phyloP scores from a whole-genome alignment of 179 eudicot genomes.

The Actinidia arguta region DNA sequence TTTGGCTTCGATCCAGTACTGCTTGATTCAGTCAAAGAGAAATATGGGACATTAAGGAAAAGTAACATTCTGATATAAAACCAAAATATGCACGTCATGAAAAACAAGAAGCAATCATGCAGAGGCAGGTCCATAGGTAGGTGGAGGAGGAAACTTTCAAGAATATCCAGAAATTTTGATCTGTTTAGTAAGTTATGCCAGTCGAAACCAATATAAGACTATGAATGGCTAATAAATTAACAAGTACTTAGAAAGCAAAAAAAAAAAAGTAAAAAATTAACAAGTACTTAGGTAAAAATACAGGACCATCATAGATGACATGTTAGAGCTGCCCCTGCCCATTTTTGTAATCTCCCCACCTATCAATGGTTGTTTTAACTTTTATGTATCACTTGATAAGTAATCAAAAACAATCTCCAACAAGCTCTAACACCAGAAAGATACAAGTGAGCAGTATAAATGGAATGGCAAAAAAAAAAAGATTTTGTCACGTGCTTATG shows the following conservation, averaged over 20 bases:
- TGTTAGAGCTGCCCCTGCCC: no score
- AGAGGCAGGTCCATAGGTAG: neutral
- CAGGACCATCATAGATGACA: no score
- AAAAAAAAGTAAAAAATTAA: no score
- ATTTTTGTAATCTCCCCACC: neutral
- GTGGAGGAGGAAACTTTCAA: slow-evolving; percentile 1
- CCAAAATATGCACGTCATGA: neutral
- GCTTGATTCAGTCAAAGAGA: neutral
- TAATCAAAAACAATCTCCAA: no score
- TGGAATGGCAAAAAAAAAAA: no score
- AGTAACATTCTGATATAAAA: neutral
- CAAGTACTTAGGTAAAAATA: neutral
- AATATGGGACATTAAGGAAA: neutral
- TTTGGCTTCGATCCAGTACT: neutral
- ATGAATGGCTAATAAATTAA: neutral
- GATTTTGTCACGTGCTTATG: no score
- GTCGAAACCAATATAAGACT: neutral
- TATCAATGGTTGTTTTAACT: neutral
- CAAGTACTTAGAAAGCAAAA: no score
- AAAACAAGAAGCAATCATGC: neutral
- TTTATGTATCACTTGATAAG: no score
- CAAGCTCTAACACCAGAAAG: no score
- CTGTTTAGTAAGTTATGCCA: neutral
- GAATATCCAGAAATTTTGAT: slow-evolving; percentile 8
- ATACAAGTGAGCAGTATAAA: no score